These are phyloP conservation scores for Erythrobasidium hasegawianum DNA, from an alignment of 1,284 basidiomycete genomes.

Conservation along the genomic window DNA sequence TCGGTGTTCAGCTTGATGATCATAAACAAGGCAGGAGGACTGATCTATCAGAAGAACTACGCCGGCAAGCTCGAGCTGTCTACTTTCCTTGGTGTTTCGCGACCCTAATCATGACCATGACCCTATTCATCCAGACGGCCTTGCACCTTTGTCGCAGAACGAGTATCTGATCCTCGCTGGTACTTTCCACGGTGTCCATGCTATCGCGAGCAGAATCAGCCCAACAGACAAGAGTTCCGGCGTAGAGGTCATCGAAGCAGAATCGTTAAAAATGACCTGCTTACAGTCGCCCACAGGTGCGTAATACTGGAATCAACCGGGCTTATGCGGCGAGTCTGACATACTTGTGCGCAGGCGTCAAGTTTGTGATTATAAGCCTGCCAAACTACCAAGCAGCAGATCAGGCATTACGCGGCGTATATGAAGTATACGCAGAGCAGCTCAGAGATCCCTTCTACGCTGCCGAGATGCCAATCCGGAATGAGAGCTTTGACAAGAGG, in stretches of 20 bases:
- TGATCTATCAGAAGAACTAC: conserved; percentile 90
- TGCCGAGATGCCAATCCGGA: conserved; percentile 96
- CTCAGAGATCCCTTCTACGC: conserved; percentile 98
- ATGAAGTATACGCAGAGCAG: conserved; percentile 58
- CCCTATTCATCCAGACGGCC: conserved; percentile 70
- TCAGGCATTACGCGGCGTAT: conserved; percentile 44
- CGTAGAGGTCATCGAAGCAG: conserved; percentile 87
- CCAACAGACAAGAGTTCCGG: conserved; percentile 77
- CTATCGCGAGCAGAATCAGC: conserved; percentile 87
- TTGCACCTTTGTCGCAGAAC: conserved; percentile 85
- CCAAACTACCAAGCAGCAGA: conserved; percentile 61
- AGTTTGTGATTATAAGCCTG: conserved; percentile 87
- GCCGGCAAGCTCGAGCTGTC: conserved; percentile 58
- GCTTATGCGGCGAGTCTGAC: background rate
- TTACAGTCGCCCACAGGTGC: conserved; percentile 87
- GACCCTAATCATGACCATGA: conserved; percentile 12
- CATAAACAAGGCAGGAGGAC: conserved; percentile 97
- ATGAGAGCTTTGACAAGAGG: conserved; percentile 76
- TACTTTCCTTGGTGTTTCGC: too few species aligned
- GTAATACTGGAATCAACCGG: conserved; percentile 40
- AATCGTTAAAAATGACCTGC: conserved; percentile 85
- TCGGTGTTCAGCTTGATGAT: conserved; percentile 82
- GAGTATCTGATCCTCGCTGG: conserved; percentile 96
- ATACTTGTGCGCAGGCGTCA: conserved; percentile 67
- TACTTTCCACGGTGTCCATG: conserved; percentile 95